Base-by-base conservation (phyloP, 352 stramenopile species). In the Globisporangium nodosum region DNA sequence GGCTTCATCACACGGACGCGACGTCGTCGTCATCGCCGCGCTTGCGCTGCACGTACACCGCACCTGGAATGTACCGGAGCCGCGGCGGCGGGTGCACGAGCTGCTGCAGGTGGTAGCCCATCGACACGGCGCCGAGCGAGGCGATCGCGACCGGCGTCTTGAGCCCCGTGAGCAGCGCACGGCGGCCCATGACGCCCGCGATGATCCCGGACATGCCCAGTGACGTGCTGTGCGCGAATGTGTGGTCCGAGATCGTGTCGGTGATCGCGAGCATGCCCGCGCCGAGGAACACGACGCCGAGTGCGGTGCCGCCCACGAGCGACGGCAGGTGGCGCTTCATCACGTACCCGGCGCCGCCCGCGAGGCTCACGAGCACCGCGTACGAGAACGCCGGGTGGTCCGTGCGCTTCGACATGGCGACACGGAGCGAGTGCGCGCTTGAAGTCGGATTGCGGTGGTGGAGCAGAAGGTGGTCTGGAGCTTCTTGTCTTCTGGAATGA, bases 81-180 rank as follows among this genome's bases (percentile, higher is more conserved):
- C 79, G 75, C 51, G 55, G 71, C 9, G 79, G 78, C 30, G 76
- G 76, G 60, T 88, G 74, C 37, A 63, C 65, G 30, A 92, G 64
- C 63, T 86, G 80, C 51, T 92, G 78, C 54, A 77, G 63, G 58
- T 92, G 82, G 62, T 92, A 92, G n/a, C 82, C 82, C 5, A 79
- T 70, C 18, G 68, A 81, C 24, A 85, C 53, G 8, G 82, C 77
- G 20, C 76, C 76, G 9, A 63, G 57, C 3, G 74, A 74, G 43
- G 82, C 79, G 40, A 88, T n/a, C 16, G 74, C n/a, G 9, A 68
- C 64, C 12, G 78, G 78, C 0, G 60, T 51, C n/a, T 68, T 71
- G 15, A 85, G 58, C 0, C 75, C 68, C 52, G 80, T 85, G 45
- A 79, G 48, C 46, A 76, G 50, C 16, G 82, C 79, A 51, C 78